Evolutionary conservation across 2,329 filamentous ascomycete species (phyloP).

Genomic region (Aspergillus costaricaensis): DNA sequence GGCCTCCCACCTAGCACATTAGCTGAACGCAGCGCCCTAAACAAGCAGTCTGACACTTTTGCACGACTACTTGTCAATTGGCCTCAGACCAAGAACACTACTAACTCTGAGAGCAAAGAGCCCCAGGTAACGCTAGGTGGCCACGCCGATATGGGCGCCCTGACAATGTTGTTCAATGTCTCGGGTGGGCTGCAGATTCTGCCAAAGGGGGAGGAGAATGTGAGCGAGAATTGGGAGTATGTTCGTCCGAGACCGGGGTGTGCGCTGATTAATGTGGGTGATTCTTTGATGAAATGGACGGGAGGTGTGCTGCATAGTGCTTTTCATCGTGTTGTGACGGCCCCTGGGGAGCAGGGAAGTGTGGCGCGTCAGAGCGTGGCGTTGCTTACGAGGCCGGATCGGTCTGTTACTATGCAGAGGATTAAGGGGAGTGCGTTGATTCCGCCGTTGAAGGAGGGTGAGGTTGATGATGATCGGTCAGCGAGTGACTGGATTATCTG

Average conservation of each 20-base stretch:
- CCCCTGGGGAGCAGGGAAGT: constrained; percentile 24
- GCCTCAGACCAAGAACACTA: no score
- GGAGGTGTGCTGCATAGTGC: constrained; percentile 38
- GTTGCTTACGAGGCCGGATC: constrained; percentile 21
- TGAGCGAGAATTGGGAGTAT: constrained; percentile 23
- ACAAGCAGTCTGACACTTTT: no score
- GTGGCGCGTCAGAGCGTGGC: constrained; percentile 21
- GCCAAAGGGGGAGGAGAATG: constrained; percentile 16
- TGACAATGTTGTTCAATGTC: constrained; percentile 41
- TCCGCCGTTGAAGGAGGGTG: constrained; percentile 12
- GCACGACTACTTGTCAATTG: no score
- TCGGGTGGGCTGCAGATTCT: constrained; percentile 42
- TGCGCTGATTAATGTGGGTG: constrained; percentile 51
- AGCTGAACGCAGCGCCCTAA: no score
- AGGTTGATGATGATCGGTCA: constrained; percentile 14
- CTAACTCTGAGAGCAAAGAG: no score
- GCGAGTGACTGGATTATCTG: constrained; percentile 16
- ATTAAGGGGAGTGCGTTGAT: constrained; percentile 14
- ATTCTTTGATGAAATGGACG: constrained; percentile 51
- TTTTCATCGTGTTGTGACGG: constrained; percentile 28
- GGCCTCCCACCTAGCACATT: no score
- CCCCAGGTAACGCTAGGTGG: no score
- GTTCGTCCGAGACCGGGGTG: constrained; percentile 23
- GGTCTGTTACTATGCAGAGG: constrained; percentile 17
- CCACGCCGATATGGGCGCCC: constrained; percentile 38